These are phyloP conservation scores for Diaporthe sp. DNA, from an alignment of 2,329 filamentous ascomycete genomes.

Conservation along the genomic window DNA sequence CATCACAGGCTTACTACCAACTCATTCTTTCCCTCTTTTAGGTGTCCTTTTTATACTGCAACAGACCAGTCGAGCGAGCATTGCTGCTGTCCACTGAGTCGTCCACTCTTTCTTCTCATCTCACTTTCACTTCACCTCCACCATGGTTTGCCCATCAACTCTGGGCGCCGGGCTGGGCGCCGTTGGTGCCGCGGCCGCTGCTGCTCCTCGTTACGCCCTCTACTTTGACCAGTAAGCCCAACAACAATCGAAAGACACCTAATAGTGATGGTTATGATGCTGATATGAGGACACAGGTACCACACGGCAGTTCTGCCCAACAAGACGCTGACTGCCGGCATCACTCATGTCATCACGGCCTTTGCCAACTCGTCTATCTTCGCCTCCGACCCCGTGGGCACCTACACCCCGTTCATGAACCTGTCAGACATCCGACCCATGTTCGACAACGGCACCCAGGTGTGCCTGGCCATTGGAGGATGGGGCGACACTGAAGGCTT, in stretches of 20 bases:
- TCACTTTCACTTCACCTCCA: background rate
- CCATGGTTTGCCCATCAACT: constrained; percentile 36
- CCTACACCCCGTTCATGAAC: constrained; percentile 67
- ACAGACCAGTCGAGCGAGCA: constrained; percentile 21
- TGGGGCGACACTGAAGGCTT: constrained; percentile 76
- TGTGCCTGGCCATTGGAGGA: constrained; percentile 76
- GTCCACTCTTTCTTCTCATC: constrained; percentile 20
- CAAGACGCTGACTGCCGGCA: constrained; percentile 53
- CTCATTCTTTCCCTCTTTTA: background rate
- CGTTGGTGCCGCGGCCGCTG: constrained; percentile 7
- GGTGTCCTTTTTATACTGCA: background rate
- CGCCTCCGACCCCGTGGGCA: constrained; percentile 57
- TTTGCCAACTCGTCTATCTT: constrained; percentile 68
- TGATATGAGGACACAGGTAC: constrained; percentile 29
- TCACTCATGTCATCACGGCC: constrained; percentile 69
- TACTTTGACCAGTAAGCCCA: constrained; percentile 41
- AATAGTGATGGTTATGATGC: too few species aligned
- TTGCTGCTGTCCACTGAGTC: constrained; percentile 13
- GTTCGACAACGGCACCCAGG: constrained; percentile 67
- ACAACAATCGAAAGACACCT: too few species aligned
- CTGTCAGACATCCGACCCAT: constrained; percentile 65
- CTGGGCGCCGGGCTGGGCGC: constrained; percentile 26
- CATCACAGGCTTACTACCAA: background rate
- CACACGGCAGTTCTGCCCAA: constrained; percentile 35
- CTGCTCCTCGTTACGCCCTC: constrained; percentile 36